Conservation (phyloP, 202 grass and related monocot species). For the Zizania palustris region DNA sequence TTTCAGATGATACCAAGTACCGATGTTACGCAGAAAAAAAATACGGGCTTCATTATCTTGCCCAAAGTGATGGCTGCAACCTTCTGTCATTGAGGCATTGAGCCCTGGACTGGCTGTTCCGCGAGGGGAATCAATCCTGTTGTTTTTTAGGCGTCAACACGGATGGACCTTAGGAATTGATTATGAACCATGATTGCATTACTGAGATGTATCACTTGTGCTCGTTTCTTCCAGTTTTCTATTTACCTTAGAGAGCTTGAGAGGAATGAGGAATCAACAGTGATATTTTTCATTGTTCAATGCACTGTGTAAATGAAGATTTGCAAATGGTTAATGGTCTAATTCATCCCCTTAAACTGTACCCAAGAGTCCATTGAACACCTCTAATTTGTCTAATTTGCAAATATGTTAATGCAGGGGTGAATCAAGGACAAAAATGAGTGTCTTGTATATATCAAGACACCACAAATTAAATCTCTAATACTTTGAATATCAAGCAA, state of each 20-base stretch:
- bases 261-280: neutral
- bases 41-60: too few species aligned
- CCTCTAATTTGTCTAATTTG: too few species aligned
- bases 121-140: slow-evolving; percentile 33
- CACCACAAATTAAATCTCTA: too few species aligned
- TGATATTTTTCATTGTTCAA: slow-evolving; percentile 19
- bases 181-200: slow-evolving; percentile 45
- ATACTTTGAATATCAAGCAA: too few species aligned
- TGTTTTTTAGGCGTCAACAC: slow-evolving; percentile 42
- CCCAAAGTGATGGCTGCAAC: slow-evolving; percentile 19
- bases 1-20: slow-evolving; percentile 43
- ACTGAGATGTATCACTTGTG: slow-evolving; percentile 29
- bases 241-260: slow-evolving; percentile 27
- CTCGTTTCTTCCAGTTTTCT: neutral
- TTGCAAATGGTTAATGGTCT: neutral
- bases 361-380: too few species aligned
- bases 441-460: too few species aligned
- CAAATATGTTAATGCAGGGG: too few species aligned
- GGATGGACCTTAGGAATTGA: slow-evolving; percentile 43
- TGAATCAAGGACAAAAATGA: too few species aligned
- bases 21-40: neutral
- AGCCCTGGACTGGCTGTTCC: slow-evolving; percentile 35
- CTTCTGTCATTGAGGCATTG: neutral
- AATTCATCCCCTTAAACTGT: too few species aligned
- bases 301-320: slow-evolving; percentile 15